Evolutionary conservation across 441 rosid species (phyloP), one percentile per base, ranked within the genome.

Genomic region (Bruguiera hainesii): DNA sequence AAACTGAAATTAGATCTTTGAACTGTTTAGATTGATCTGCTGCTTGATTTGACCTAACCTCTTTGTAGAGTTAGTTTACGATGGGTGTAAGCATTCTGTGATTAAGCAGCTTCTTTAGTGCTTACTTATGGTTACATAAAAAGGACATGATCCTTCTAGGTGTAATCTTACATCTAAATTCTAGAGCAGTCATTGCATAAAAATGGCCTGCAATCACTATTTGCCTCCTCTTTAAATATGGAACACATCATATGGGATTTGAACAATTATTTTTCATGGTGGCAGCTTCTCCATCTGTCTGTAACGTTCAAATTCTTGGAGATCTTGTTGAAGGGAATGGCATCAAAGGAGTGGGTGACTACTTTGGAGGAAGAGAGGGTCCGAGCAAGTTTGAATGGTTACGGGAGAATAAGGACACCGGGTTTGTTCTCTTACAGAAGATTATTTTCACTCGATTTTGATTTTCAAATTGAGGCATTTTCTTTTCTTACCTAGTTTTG

Each of bases 281-380:
- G 58, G 75, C 97, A 96, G 99, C 99, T 74, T 86, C 92, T 80
- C 99, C 99, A 66, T 90, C 98, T 9, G 97, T 89, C 60, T 72
- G 76, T 73, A 83, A 90, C 84, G 92, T 90, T 59, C 82, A 61
- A 72, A 89, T 96, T 73, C 52, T 80, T 81, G 99, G 99, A 81
- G 97, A 90, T 77, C 71, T 78, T 73, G 84, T 96, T 75, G 99
- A 96, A 85, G 97, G 95, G 73, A 80, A 76, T 80, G 59, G 77
- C 61, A 69, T 96, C 62, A 92, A 86, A 81, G 98, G 98, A 64
- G 84, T 73, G 72, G 99, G 97, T 56, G 81, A 88, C 73, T 96
- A 96, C 87, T 96, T 92, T 82, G 99, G 99, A 61, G 99, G 99
- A 72, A 83, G 79, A 85, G 99, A 96, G 76, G 98, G 99, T 72